Percentiles rank a stretch among this genome's conserved stretches.
Conservation (phyloP, 345 rosid species). For the Limnanthes douglasii region DNA sequence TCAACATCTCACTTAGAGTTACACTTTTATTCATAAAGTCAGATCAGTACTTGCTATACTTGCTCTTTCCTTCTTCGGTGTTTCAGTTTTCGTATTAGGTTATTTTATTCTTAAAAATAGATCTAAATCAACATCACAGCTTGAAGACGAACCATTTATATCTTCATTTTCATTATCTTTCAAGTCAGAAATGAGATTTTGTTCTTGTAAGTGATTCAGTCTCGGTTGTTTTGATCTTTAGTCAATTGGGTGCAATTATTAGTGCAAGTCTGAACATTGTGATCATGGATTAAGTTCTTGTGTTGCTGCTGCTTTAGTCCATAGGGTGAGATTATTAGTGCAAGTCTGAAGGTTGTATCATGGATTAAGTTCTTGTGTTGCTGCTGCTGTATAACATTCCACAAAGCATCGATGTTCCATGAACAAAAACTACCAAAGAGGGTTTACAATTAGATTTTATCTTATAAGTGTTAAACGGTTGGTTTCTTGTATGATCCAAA, state of each 20-base stretch:
- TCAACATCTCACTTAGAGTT: slow-evolving; percentile 94
- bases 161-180: slow-evolving; percentile 19
- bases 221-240: slow-evolving; percentile 8
- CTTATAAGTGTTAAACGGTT: slow-evolving; percentile 7
- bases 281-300: slow-evolving; percentile 1
- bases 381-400: too few relatives aligned
- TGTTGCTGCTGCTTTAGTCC: too few relatives aligned
- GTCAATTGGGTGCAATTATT: slow-evolving; percentile 1
- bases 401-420: too few relatives aligned
- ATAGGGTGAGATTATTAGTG: slow-evolving; percentile 1
- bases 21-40: slow-evolving; percentile 65
- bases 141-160: slow-evolving; percentile 21
- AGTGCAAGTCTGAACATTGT: slow-evolving; percentile 10
- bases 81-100: slow-evolving; percentile 7
- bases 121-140: slow-evolving; percentile 29
- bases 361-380: slow-evolving; percentile 3
- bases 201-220: slow-evolving; percentile 11
- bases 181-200: slow-evolving; percentile 4
- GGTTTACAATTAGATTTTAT: too few relatives aligned
- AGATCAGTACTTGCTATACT: slow-evolving; percentile 85
- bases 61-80: slow-evolving; percentile 14
- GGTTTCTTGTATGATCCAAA: too few relatives aligned
- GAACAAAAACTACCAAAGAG: too few relatives aligned
- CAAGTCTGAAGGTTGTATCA: slow-evolving; percentile 11
- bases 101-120: slow-evolving; percentile 26